Percentiles rank a stretch among this genome's conserved stretches.
Conservation (phyloP, 148 eudicot genomes). For the Tetragonia tetragonoides region DNA sequence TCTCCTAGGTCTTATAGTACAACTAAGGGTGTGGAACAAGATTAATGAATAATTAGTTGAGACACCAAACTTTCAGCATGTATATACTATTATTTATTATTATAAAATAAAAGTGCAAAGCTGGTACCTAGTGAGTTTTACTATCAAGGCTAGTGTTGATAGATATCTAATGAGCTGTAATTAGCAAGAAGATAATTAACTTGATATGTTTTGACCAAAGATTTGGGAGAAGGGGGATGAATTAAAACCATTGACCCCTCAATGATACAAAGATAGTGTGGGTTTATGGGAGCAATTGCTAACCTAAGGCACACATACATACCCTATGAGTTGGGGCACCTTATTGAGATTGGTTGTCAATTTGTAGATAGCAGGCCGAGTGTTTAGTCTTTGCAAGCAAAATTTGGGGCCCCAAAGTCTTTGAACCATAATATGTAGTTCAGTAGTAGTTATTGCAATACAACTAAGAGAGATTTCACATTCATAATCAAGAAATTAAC, state of each 20-base stretch:
- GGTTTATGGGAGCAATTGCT: background rate
- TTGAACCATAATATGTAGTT: background rate
- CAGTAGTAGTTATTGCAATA: conserved; percentile 5
- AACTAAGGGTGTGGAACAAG: too few relatives aligned
- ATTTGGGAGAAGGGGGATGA: conserved; percentile 16
- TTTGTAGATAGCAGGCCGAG: background rate
- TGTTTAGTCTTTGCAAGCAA: background rate
- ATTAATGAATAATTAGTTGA: too few relatives aligned
- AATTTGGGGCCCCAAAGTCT: background rate
- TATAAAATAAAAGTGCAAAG: too few relatives aligned
- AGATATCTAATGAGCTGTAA: conserved; percentile 11
- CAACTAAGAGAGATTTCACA: conserved; percentile 10
- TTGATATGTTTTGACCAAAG: background rate
- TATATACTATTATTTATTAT: too few relatives aligned
- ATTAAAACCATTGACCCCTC: background rate
- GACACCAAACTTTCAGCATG: too few relatives aligned
- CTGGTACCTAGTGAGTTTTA: too few relatives aligned
- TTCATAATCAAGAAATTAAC: background rate
- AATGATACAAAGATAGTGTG: background rate
- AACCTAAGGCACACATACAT: background rate
- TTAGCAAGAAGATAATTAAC: background rate
- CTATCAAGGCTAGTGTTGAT: too few relatives aligned
- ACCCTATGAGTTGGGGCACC: conserved; percentile 7
- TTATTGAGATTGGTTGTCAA: background rate
- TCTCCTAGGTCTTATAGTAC: too few relatives aligned